Conservation (phyloP, 164 flowering plant genomes). For the Nymphaea colorata region DNA sequence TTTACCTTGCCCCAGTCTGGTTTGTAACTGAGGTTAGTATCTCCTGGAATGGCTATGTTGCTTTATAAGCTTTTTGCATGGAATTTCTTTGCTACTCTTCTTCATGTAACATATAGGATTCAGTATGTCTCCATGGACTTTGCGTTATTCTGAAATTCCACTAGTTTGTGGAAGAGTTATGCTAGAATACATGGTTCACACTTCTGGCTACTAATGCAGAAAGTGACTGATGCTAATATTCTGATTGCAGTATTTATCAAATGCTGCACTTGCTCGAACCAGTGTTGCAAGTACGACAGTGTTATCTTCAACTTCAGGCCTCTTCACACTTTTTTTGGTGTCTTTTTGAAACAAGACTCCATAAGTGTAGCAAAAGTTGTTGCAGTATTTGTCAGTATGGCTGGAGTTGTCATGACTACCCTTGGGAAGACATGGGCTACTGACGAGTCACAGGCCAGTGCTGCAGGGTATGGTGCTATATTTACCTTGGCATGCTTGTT, state of each 20-base stretch:
- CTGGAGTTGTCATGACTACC: slow-evolving; percentile 97
- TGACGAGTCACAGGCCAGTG: slow-evolving; percentile 53
- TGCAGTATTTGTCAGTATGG: slow-evolving; percentile 92
- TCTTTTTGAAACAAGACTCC: slow-evolving; percentile 76
- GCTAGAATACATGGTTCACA: too few species aligned
- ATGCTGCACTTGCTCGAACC: slow-evolving; percentile 95
- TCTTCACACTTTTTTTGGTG: slow-evolving; percentile 92
- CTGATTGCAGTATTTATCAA: slow-evolving; percentile 70
- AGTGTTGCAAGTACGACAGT: slow-evolving; percentile 99
- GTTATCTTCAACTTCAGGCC: slow-evolving; percentile 92
- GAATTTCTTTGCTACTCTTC: too few species aligned
- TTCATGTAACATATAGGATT: too few species aligned
- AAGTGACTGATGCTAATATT: not conserved
- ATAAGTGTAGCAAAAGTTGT: slow-evolving; percentile 67
- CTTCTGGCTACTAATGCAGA: too few species aligned
- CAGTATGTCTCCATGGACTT: too few species aligned
- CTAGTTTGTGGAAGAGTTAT: too few species aligned
- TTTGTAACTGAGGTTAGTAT: slow-evolving; percentile 77
- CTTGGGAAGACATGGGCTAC: slow-evolving; percentile 97
- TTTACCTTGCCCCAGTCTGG: slow-evolving; percentile 94
- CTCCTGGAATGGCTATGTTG: slow-evolving; percentile 1
- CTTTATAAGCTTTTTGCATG: too few species aligned
- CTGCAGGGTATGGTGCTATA: slow-evolving; percentile 38
- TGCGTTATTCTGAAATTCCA: too few species aligned
- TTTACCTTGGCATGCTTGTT: not conserved